Evolutionary conservation across 2,329 filamentous ascomycete genomes (phyloP).

Genomic region (Aplosporella prunicola): DNA sequence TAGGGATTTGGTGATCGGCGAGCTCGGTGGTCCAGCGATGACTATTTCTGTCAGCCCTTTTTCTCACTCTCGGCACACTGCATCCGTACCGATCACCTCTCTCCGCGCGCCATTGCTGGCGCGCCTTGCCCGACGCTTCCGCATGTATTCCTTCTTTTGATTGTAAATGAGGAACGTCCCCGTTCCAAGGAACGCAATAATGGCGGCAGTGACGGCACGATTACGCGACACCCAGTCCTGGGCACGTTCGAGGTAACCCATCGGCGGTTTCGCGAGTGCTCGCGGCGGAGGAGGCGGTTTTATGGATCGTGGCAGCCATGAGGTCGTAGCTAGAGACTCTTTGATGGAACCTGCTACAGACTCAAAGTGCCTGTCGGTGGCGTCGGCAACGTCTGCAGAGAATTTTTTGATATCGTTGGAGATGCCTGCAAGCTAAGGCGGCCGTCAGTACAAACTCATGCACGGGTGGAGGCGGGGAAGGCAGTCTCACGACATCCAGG

Average conservation of each 20-base stretch:
- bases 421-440: conserved; percentile 44
- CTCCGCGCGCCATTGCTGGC: conserved; percentile 74
- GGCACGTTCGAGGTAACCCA: conserved; percentile 45
- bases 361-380: conserved; percentile 74
- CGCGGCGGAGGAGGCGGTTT: conserved; percentile 46
- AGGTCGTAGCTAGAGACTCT: conserved; percentile 55
- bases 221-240: conserved; percentile 65
- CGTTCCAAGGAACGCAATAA: conserved; percentile 62
- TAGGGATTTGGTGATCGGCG: conserved; percentile 75
- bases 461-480: neutral
- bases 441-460: conserved; percentile 1
- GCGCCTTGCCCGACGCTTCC: conserved; percentile 65
- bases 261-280: conserved; percentile 24
- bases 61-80: neutral
- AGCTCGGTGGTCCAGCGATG: conserved; percentile 75
- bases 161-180: conserved; percentile 49
- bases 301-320: conserved; percentile 64
- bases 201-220: conserved; percentile 61
- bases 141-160: conserved; percentile 49
- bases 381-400: conserved; percentile 64
- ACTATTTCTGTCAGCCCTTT: conserved; percentile 42
- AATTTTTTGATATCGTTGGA: conserved; percentile 61
- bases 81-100: conserved; percentile 58
- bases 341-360: conserved; percentile 61
- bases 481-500: conserved; percentile 59